A percentile compares a stretch with the other conserved stretches of the same genome.
phyloP scores from a whole-genome alignment of 2,329 filamentous ascomycete species.

The Epicoccum sorghinum region DNA sequence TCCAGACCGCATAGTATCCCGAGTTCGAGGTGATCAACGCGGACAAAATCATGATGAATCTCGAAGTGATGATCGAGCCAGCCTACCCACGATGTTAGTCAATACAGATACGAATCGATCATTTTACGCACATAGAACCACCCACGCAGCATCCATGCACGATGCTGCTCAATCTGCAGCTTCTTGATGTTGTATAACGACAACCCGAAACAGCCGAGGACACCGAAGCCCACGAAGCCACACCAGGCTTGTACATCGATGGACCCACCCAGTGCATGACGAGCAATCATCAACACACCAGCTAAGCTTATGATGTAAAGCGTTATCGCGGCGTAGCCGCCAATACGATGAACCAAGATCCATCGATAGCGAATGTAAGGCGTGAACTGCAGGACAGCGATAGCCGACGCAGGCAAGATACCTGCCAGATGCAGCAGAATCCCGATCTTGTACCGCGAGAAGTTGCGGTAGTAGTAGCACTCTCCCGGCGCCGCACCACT shows the following conservation, averaged over 20 bases:
- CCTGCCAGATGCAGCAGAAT: slow-evolving; percentile 53
- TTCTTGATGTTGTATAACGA: slow-evolving; percentile 64
- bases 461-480: slow-evolving; percentile 51
- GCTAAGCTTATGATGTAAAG: slow-evolving; percentile 56
- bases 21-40: slow-evolving; percentile 49
- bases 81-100: slow-evolving; percentile 38
- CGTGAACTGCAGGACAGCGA: slow-evolving; percentile 51
- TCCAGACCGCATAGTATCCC: slow-evolving; percentile 45
- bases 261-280: slow-evolving; percentile 60
- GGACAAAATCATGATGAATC: slow-evolving; percentile 55
- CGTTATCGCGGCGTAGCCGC: slow-evolving; percentile 61
- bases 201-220: slow-evolving; percentile 52
- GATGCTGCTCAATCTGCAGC: slow-evolving; percentile 58
- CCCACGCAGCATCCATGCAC: slow-evolving; percentile 36
- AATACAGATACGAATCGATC: neutral
- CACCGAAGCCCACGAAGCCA: slow-evolving; percentile 54
- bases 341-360: slow-evolving; percentile 64
- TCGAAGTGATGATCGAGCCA: slow-evolving; percentile 59
- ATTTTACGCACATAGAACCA: slow-evolving; percentile 32
- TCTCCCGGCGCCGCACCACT: slow-evolving; percentile 49
- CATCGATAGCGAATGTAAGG: slow-evolving; percentile 54
- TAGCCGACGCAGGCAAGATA: slow-evolving; percentile 49
- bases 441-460: slow-evolving; percentile 42
- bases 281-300: slow-evolving; percentile 61
- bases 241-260: slow-evolving; percentile 56